Percentiles rank a stretch among this genome's conserved stretches.
Evolutionary conservation across 208 protist species (phyloP).

Genomic region (Leishmania lainsoni): DNA sequence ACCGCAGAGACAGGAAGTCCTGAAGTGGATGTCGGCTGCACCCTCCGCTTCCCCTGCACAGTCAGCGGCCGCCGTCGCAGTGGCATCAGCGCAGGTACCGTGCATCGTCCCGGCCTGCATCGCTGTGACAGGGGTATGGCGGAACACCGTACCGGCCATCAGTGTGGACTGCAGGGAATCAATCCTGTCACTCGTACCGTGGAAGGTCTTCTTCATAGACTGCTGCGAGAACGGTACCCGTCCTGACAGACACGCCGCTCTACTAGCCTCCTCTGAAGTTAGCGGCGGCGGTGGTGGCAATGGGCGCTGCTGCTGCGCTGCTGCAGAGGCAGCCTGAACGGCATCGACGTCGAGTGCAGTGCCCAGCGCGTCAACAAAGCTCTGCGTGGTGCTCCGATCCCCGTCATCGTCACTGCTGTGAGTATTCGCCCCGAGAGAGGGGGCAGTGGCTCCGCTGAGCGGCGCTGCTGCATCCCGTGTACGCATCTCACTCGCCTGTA

Average conservation of each 20-base stretch:
- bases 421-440: no score
- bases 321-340: constrained; percentile 17
- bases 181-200: constrained; percentile 18
- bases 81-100: neutral
- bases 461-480: no score
- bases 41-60: neutral
- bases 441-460: no score
- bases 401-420: neutral
- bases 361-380: constrained; percentile 52
- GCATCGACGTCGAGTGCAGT: constrained; percentile 50
- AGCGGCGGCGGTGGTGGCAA: neutral
- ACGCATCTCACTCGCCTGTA: neutral
- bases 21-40: constrained; percentile 38
- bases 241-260: neutral
- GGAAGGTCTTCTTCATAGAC: constrained; percentile 15
- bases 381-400: constrained; percentile 10
- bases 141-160: neutral
- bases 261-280: neutral
- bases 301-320: neutral
- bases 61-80: neutral
- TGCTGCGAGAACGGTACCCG: neutral
- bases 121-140: neutral
- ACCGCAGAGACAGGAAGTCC: constrained; percentile 65
- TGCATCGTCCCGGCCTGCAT: neutral
- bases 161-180: constrained; percentile 11